Base-by-base conservation (phyloP, 371 early-diverging fungal species). In the Mortierella sp. region DNA sequence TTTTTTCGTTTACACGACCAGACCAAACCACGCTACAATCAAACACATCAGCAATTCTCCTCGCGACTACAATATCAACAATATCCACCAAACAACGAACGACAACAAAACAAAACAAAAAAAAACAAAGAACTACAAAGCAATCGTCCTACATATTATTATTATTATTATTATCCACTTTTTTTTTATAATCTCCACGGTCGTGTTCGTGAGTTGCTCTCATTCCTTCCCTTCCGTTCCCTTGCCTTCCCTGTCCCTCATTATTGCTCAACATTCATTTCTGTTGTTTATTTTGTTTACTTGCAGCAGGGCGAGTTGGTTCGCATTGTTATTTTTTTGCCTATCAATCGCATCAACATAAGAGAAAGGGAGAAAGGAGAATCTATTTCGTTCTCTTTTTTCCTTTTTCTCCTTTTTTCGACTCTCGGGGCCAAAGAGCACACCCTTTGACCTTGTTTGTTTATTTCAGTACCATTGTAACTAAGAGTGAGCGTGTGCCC, bases 161-260 rank as follows among this genome's bases (percentile, higher is more conserved):
- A n/a, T 58, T 58, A 58, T 58, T 32, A 58, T 58, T 24, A 24
- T 58, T 58, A 58, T 58, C 63, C 63, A 63, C 63, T 63, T 63
- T 58, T 58, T 58, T 10, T 29, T 35, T 35, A 7, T 35, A 6
- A 16, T 16, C 35, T 29, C 29, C 14, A 4, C 3, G n/a, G 27
- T 12, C 12, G 29, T 60, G 12, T 5, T 32, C 18, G 63, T 32
- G 63, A 60, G 32, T 63, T 63, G 63, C 63, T 63, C 63, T 35
- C 35, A 5, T 60, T 16, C 12, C 35, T 63, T 29, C 29, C 16
- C 65, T 65, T 35, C 35, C 35, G 35, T 35, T 35, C 35, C 35
- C 35, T 35, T 35, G 35, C 12, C 35, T 63, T 29, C 29, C 16
- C 65, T 65, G 21, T 38, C 38, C 32, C 35, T 21, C 21, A 24